A percentile compares a stretch with the other conserved stretches of the same genome.
These are phyloP conservation scores for Takashimella koratensis DNA, from an alignment of 1,284 basidiomycete species.

Conservation along the genomic window DNA sequence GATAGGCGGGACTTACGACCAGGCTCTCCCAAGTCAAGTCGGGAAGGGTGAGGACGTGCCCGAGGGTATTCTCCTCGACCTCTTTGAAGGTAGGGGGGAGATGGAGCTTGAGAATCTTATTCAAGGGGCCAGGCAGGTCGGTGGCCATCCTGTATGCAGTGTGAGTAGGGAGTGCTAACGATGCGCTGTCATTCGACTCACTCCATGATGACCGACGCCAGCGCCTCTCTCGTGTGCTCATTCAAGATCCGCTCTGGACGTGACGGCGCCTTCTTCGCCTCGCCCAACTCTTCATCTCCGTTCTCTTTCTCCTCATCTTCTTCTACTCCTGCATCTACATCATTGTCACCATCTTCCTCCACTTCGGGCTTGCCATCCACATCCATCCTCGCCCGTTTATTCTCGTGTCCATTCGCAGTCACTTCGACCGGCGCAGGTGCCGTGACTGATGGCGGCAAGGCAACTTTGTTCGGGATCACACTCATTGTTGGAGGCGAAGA, in stretches of 20 bases:
- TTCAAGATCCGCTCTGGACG: conserved; percentile 15
- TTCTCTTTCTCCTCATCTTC: not conserved
- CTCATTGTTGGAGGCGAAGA: conserved; percentile 2
- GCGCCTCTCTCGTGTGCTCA: conserved; percentile 28
- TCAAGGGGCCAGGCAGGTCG: conserved; percentile 35
- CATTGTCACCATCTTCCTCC: conserved; percentile 4
- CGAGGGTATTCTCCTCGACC: conserved; percentile 42
- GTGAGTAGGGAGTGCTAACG: not conserved
- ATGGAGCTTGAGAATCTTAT: conserved; percentile 32
- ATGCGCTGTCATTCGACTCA: conserved; percentile 22
- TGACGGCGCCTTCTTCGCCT: conserved; percentile 3
- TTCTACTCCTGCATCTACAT: not conserved
- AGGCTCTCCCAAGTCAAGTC: conserved; percentile 38
- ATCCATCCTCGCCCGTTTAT: conserved; percentile 9
- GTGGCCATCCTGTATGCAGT: conserved; percentile 31
- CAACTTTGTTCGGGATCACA: not conserved
- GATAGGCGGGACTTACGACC: conserved; percentile 21
- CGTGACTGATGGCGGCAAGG: not conserved
- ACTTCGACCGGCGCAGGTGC: not conserved
- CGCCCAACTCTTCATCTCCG: not conserved
- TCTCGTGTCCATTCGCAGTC: conserved; percentile 9
- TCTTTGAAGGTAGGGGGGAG: conserved; percentile 37
- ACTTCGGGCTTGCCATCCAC: conserved; percentile 7
- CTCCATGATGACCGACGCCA: conserved; percentile 33
- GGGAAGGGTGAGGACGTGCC: conserved; percentile 31